A percentile compares a stretch with the other conserved stretches of the same genome.
Evolutionary conservation across 495 filamentous ascomycete species (phyloP).

Genomic region (Penicillium taxi): DNA sequence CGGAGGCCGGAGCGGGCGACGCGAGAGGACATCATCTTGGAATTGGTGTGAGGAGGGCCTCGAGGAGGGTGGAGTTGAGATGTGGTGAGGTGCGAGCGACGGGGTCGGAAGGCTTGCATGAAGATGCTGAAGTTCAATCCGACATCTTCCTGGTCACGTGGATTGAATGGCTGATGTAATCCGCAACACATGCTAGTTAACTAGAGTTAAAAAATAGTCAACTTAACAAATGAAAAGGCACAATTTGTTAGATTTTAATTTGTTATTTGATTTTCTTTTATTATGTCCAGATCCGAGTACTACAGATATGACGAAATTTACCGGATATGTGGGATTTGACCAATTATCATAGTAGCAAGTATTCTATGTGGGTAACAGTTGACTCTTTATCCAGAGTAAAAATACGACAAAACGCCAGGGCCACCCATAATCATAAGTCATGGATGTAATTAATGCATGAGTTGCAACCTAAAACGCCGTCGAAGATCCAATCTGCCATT

Average conservation of each 20-base stretch:
- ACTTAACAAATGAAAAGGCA: no score
- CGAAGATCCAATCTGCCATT: constrained; percentile 8
- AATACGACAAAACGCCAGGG: constrained; percentile 11
- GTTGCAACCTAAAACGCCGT: constrained; percentile 22
- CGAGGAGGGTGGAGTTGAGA: constrained; percentile 19
- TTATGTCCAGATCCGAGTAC: no score
- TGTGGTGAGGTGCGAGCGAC: constrained; percentile 24
- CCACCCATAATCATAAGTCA: constrained; percentile 5
- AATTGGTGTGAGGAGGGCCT: constrained; percentile 21
- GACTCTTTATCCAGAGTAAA: no score
- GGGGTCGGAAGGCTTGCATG: constrained; percentile 21
- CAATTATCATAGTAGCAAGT: no score
- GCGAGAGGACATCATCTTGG: constrained; percentile 39
- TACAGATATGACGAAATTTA: no score
- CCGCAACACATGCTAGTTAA: no score
- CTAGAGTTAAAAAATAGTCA: no score
- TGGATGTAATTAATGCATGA: constrained; percentile 14
- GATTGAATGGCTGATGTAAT: constrained; percentile 21
- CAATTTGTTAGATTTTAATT: no score
- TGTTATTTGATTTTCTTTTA: no score
- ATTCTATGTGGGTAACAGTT: no score
- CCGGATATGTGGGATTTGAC: no score
- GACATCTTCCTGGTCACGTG: constrained; percentile 42
- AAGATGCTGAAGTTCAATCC: constrained; percentile 30
- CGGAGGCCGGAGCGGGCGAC: constrained; percentile 44